Percentiles rank a stretch among this genome's conserved stretches.
Evolutionary conservation across 208 protist species (phyloP).

Genomic region (Wallacemonas sp.): DNA sequence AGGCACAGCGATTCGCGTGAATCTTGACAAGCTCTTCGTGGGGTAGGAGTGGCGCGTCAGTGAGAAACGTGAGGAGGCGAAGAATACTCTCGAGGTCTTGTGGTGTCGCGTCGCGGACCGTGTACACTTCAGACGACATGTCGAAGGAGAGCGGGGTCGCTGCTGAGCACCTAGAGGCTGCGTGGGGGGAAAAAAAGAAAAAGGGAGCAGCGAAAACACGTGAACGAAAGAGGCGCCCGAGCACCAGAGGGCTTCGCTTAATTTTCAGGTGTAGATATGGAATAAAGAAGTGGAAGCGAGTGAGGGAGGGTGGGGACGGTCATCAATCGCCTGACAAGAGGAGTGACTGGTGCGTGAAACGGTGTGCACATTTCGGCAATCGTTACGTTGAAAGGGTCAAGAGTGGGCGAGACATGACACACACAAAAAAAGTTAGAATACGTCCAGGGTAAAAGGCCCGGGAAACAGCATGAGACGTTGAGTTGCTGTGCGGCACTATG

Average conservation of each 20-base stretch:
- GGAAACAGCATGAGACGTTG: too few species aligned
- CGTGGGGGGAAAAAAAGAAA: slow-evolving; percentile 10
- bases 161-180: background rate
- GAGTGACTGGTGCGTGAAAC: too few species aligned
- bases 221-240: background rate
- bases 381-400: too few species aligned
- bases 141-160: background rate
- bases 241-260: background rate
- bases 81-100: slow-evolving; percentile 30
- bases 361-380: too few species aligned
- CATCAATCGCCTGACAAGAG: background rate
- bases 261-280: background rate
- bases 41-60: slow-evolving; percentile 23
- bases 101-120: slow-evolving; percentile 21
- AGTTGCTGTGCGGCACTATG: too few species aligned
- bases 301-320: background rate
- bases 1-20: slow-evolving; percentile 22
- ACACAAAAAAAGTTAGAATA: too few species aligned
- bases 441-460: too few species aligned
- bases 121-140: slow-evolving; percentile 16
- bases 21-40: slow-evolving; percentile 19
- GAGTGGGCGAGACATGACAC: too few species aligned
- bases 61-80: slow-evolving; percentile 38
- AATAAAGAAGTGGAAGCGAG: background rate
- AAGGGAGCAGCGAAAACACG: background rate